These are phyloP conservation scores for Stenogyne calaminthoides DNA, from an alignment of 305 asterid species.

Conservation along the genomic window DNA sequence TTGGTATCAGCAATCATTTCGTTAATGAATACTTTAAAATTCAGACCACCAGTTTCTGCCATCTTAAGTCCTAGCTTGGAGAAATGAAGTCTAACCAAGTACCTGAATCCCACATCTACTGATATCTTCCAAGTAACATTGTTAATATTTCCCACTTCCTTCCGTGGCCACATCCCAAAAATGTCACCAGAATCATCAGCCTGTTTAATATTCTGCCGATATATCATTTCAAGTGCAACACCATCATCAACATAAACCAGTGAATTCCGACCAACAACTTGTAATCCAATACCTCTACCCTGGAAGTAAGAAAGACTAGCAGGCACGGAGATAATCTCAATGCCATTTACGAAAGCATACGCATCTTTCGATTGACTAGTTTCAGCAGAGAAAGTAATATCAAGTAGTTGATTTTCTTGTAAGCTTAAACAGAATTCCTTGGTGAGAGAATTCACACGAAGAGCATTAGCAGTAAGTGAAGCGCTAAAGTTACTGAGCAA, in stretches of 20 bases:
- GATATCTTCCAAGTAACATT: slow-evolving; percentile 35
- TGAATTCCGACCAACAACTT: slow-evolving; percentile 26
- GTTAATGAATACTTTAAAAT: slow-evolving; percentile 34
- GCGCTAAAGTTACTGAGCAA: slow-evolving; percentile 31
- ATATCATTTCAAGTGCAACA: slow-evolving; percentile 7
- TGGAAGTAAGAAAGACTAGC: slow-evolving; percentile 24
- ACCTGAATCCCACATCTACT: slow-evolving; percentile 45
- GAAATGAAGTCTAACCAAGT: slow-evolving; percentile 43
- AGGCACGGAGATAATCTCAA: slow-evolving; percentile 34
- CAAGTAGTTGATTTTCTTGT: slow-evolving; percentile 12
- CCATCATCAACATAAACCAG: not conserved
- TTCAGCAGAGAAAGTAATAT: slow-evolving; percentile 25
- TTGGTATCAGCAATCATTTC: slow-evolving; percentile 27
- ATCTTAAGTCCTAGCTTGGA: slow-evolving; percentile 16
- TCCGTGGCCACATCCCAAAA: slow-evolving; percentile 22
- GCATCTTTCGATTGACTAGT: slow-evolving; percentile 17
- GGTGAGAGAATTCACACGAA: not conserved
- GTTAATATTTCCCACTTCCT: not conserved
- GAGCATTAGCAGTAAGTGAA: slow-evolving; percentile 13
- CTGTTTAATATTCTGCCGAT: not conserved
- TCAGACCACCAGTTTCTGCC: slow-evolving; percentile 14
- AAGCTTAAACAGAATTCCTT: slow-evolving; percentile 27
- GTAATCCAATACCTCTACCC: slow-evolving; percentile 24
- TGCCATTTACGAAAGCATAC: slow-evolving; percentile 39
- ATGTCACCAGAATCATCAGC: not conserved